Conservation (phyloP, 495 filamentous ascomycete genomes). For the Lasiosphaeris hirsuta region DNA sequence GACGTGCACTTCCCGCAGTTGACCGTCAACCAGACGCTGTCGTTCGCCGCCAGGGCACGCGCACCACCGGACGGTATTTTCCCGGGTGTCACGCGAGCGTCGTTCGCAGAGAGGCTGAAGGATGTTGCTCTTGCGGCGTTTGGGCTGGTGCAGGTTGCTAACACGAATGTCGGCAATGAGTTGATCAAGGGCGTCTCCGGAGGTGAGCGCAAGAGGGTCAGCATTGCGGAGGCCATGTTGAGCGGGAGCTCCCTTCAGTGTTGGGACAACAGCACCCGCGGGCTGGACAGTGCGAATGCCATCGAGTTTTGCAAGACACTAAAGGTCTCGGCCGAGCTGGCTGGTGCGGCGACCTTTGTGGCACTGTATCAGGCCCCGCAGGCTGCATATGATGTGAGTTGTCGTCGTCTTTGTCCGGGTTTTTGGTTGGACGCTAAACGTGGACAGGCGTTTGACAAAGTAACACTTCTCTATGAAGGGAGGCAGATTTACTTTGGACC, state of each 20-base stretch:
- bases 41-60: conserved; percentile 67
- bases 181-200: conserved; percentile 67
- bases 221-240: conserved; percentile 45
- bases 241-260: conserved; percentile 41
- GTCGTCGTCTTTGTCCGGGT: background rate
- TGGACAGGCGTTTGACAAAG: conserved; percentile 63
- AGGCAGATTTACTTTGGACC: conserved; percentile 63
- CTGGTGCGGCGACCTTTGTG: conserved; percentile 67
- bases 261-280: conserved; percentile 70
- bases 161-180: conserved; percentile 79
- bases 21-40: conserved; percentile 72
- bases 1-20: conserved; percentile 73
- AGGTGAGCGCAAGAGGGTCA: conserved; percentile 53
- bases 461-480: conserved; percentile 59
- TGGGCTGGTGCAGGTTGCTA: conserved; percentile 16
- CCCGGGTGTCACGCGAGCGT: background rate
- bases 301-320: conserved; percentile 62
- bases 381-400: conserved; percentile 59
- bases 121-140: conserved; percentile 18
- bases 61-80: conserved; percentile 67
- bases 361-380: conserved; percentile 79
- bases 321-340: conserved; percentile 72
- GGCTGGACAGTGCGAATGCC: conserved; percentile 62
- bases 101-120: background rate
- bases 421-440: background rate